Conservation (phyloP, 768 basidiomycete species). For the Chlorophyllum brunneum region DNA sequence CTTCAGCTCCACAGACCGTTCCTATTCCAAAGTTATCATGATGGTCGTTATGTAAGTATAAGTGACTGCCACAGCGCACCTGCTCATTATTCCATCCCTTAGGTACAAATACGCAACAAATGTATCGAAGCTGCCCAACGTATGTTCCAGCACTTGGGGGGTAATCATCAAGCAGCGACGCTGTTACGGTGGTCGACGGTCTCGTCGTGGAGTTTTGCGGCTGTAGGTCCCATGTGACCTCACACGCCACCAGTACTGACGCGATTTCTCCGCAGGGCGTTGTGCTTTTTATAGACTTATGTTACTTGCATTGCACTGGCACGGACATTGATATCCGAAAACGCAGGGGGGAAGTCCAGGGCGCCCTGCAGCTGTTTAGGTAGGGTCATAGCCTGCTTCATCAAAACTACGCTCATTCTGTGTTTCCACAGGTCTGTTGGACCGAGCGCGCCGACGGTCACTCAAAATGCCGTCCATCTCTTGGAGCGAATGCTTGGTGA, state of each 20-base stretch:
- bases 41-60: slow-evolving; percentile 20
- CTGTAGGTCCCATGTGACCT: slow-evolving; percentile 14
- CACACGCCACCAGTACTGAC: background rate
- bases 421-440: background rate
- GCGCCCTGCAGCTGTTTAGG: slow-evolving; percentile 22
- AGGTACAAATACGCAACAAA: slow-evolving; percentile 21
- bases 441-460: slow-evolving; percentile 11
- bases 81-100: background rate
- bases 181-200: slow-evolving; percentile 24
- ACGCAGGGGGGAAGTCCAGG: slow-evolving; percentile 17
- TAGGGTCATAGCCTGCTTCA: slow-evolving; percentile 16
- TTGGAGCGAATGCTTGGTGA: slow-evolving; percentile 22
- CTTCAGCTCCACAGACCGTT: slow-evolving; percentile 23
- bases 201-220: slow-evolving; percentile 22
- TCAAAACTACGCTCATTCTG: background rate
- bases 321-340: slow-evolving; percentile 17
- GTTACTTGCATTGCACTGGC: slow-evolving; percentile 15
- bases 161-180: slow-evolving; percentile 19
- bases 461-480: slow-evolving; percentile 21
- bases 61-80: no score
- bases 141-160: slow-evolving; percentile 20
- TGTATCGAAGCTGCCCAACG: slow-evolving; percentile 22
- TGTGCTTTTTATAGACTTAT: slow-evolving; percentile 24
- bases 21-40: slow-evolving; percentile 22
- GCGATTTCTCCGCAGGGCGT: slow-evolving; percentile 15